Evolutionary conservation across 2,329 filamentous ascomycete genomes (phyloP), one percentile per base, ranked within the genome.

Genomic region (Nemania sp.): DNA sequence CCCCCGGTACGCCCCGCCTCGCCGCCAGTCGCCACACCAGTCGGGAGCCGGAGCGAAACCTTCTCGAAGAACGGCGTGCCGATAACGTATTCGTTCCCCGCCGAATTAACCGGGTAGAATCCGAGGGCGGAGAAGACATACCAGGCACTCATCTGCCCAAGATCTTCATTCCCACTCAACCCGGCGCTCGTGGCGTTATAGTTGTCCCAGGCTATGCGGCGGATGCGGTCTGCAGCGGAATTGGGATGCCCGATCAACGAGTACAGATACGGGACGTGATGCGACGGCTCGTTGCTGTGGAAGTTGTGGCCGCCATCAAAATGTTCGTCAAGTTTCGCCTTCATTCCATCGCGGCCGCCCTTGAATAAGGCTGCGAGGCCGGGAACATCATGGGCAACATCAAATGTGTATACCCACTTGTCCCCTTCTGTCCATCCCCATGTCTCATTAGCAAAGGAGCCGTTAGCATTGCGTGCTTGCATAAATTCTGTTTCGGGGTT

Each of bases 111-210:
- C 0, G 79, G 79, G 60, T 81, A 81, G 65, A 81, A 80, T 0
- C 79, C 79, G 10, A 81, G 64, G 4, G 78, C 77, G 0, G 78
- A 79, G 56, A 81, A 79, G 4, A 81, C 68, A 54, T 80, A 81
- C 78, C 78, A 81, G 0, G 79, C 78, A 60, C 78, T 81, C 79
- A 81, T 81, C 70, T 81, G 79, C 1, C 79, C 79, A 3, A 81
- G 68, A 64, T 81, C 78, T 61, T 81, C 79, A 60, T 81, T 81
- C 0, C 79, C 79, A 35, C 76, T 76, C 0, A 81, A 63, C 0
- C 80, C 79, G 0, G 77, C 74, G 39, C 77, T 76, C 0, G 79
- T 81, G 9, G 78, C 75, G 40, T 81, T 81, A 49, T 80, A 81
- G 20, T 79, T 76, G 12, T 70, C 65, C 69, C 69, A 75, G 2